Percentiles rank a stretch among this genome's conserved stretches.
Conservation (phyloP, 495 filamentous ascomycete genomes). For the Daldinia loculata region DNA sequence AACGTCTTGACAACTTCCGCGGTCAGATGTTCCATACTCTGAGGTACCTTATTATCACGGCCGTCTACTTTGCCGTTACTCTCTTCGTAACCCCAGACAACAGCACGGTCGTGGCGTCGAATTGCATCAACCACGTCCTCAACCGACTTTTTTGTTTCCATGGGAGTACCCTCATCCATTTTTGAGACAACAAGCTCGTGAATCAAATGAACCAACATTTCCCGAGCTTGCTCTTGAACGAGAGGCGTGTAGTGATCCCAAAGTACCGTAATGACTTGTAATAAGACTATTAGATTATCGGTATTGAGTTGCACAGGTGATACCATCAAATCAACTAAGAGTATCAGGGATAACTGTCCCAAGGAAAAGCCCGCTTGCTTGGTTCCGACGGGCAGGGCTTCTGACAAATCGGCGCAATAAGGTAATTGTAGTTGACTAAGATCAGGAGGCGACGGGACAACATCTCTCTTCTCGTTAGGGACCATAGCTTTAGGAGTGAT, state of each 20-base stretch:
- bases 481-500: conserved; percentile 93
- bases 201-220: conserved; percentile 97
- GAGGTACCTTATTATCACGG: conserved; percentile 80
- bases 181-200: conserved; percentile 95
- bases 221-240: conserved; percentile 94
- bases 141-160: conserved; percentile 73
- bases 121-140: conserved; percentile 92
- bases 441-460: conserved; percentile 76
- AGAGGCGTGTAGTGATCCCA: conserved; percentile 98
- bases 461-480: conserved; percentile 78
- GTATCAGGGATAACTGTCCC: conserved; percentile 90
- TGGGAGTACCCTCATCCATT: conserved; percentile 75
- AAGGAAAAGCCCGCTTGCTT: conserved; percentile 92
- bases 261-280: conserved; percentile 91
- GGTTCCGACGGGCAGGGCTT: conserved; percentile 83
- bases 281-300: conserved; percentile 80
- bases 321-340: conserved; percentile 95
- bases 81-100: conserved; percentile 95
- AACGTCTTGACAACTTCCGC: conserved; percentile 85
- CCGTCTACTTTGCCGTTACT: conserved; percentile 79
- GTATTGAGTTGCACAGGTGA: conserved; percentile 80
- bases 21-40: conserved; percentile 84
- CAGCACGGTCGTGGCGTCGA: conserved; percentile 80
- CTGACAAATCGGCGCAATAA: conserved; percentile 85
- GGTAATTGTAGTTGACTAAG: conserved; percentile 74